Conservation (phyloP, 768 basidiomycete species). For the Tulasnella sp. region DNA sequence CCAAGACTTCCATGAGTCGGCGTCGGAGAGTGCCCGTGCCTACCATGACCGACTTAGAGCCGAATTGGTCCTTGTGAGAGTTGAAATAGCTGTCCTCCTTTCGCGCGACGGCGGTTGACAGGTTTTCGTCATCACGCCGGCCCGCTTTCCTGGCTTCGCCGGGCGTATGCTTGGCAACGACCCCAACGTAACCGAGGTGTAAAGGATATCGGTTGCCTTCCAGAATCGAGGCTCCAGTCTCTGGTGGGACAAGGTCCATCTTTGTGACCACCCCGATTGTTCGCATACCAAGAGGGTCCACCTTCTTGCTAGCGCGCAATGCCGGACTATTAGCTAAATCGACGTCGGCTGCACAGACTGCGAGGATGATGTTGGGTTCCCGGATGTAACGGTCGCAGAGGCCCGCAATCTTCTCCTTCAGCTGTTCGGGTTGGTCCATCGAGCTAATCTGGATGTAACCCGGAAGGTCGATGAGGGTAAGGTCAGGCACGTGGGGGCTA, state of each 20-base stretch:
- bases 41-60: slow-evolving; percentile 68
- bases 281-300: slow-evolving; percentile 90
- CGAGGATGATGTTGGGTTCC: slow-evolving; percentile 99
- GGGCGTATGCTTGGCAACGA: slow-evolving; percentile 76
- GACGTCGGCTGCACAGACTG: slow-evolving; percentile 97
- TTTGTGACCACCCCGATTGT: slow-evolving; percentile 98
- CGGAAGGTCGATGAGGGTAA: slow-evolving; percentile 95
- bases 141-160: slow-evolving; percentile 48
- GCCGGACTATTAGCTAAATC: slow-evolving; percentile 98
- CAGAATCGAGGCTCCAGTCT: slow-evolving; percentile 75
- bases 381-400: slow-evolving; percentile 96
- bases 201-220: slow-evolving; percentile 93
- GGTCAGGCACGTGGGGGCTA: slow-evolving; percentile 92
- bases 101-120: slow-evolving; percentile 48
- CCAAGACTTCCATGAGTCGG: slow-evolving; percentile 93
- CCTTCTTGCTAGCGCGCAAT: slow-evolving; percentile 83
- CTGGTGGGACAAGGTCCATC: slow-evolving; percentile 93
- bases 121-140: slow-evolving; percentile 45
- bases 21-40: slow-evolving; percentile 87
- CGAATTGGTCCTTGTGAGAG: slow-evolving; percentile 57
- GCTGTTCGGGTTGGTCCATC: slow-evolving; percentile 89
- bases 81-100: slow-evolving; percentile 69
- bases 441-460: slow-evolving; percentile 95
- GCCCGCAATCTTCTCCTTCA: slow-evolving; percentile 86
- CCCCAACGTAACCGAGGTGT: slow-evolving; percentile 95